Evolutionary conservation across 208 protist species (phyloP).

Genomic region (Blechomonas ayalai): DNA sequence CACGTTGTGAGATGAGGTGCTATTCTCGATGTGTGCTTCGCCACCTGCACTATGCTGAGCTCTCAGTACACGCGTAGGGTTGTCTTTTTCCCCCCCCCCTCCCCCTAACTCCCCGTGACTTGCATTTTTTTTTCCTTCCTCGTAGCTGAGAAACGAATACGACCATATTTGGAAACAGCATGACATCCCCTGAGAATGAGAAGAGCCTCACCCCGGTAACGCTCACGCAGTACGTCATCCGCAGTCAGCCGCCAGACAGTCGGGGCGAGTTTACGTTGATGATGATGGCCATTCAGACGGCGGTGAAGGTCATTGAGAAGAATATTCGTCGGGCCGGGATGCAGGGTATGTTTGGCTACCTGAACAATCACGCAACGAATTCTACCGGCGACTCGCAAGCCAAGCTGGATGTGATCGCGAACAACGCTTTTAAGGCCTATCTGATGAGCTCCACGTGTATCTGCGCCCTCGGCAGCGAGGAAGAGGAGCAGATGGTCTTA

Average conservation of each 20-base stretch:
- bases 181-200: constrained; percentile 8
- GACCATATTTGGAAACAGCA: too few relatives aligned
- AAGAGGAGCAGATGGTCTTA: constrained; percentile 73
- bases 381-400: constrained; percentile 78
- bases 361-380: constrained; percentile 38
- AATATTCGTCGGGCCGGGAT: constrained; percentile 81
- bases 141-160: too few relatives aligned
- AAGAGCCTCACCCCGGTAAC: constrained; percentile 28
- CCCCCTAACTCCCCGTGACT: too few relatives aligned
- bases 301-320: constrained; percentile 83
- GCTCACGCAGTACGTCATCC: constrained; percentile 83
- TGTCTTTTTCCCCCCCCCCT: too few relatives aligned
- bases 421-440: constrained; percentile 84
- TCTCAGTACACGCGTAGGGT: too few relatives aligned
- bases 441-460: constrained; percentile 70
- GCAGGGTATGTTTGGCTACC: constrained; percentile 77
- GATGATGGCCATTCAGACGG: constrained; percentile 88
- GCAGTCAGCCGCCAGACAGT: constrained; percentile 64
- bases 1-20: too few relatives aligned
- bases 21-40: too few relatives aligned
- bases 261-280: constrained; percentile 81
- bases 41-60: too few relatives aligned
- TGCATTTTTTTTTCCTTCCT: too few relatives aligned
- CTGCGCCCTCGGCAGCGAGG: constrained; percentile 69
- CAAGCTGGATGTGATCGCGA: constrained; percentile 84